These are phyloP conservation scores for Phytopythium boreale DNA, from an alignment of 352 stramenopile genomes.

Conservation along the genomic window DNA sequence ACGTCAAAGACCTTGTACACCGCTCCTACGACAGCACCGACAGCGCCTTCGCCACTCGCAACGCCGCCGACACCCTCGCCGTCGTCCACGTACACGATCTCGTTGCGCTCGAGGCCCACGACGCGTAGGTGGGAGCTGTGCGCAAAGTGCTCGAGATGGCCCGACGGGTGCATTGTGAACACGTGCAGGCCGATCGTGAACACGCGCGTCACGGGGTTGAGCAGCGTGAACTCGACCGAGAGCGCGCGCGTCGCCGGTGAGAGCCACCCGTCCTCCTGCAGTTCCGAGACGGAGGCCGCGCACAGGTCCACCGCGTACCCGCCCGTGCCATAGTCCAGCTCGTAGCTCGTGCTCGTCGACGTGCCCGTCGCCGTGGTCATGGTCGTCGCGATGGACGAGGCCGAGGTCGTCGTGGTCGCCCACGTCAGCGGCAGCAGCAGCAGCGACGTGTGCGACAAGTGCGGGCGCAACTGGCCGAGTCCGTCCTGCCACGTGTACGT, in stretches of 20 bases:
- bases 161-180: constrained; percentile 75
- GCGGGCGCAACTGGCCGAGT: constrained; percentile 50
- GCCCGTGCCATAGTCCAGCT: constrained; percentile 48
- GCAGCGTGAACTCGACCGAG: constrained; percentile 82
- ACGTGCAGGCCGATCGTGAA: constrained; percentile 87
- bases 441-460: constrained; percentile 39
- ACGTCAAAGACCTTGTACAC: background rate
- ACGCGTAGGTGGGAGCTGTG: constrained; percentile 83
- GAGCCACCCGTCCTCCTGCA: constrained; percentile 73
- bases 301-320: constrained; percentile 80
- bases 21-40: background rate
- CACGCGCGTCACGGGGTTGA: constrained; percentile 88
- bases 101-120: constrained; percentile 64
- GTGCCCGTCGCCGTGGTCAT: background rate
- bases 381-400: constrained; percentile 3
- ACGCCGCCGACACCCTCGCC: background rate
- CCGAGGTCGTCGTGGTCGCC: constrained; percentile 6
- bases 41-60: background rate
- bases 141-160: constrained; percentile 76
- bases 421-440: constrained; percentile 6
- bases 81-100: constrained; percentile 13
- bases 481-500: constrained; percentile 68
- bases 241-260: constrained; percentile 77
- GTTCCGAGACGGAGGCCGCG: constrained; percentile 42
- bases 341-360: background rate